phyloP scores from a whole-genome alignment of 2,329 filamentous ascomycete genomes.

The Colletotrichum falcatum region DNA sequence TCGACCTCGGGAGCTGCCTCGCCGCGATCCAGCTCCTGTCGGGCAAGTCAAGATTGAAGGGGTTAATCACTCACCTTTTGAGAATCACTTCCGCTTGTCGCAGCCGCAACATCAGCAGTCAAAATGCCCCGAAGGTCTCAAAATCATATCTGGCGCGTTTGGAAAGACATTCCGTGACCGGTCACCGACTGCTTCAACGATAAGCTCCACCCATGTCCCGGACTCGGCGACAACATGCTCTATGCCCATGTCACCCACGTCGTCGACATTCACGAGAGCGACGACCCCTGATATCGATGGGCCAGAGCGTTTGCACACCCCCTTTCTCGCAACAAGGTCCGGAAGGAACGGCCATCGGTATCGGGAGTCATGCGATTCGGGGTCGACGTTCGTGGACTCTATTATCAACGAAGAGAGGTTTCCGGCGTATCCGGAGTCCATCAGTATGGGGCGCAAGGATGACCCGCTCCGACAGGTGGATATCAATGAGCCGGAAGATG shows the following conservation, averaged over 20 bases:
- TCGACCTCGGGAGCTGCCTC: slow-evolving; percentile 38
- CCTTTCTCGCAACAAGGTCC: slow-evolving; percentile 28
- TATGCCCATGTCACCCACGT: slow-evolving; percentile 43
- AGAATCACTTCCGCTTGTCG: slow-evolving; percentile 29
- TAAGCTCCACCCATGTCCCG: slow-evolving; percentile 53
- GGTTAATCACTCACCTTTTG: slow-evolving; percentile 24
- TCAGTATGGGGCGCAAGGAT: slow-evolving; percentile 45
- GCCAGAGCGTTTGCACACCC: slow-evolving; percentile 32
- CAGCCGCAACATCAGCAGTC: slow-evolving; percentile 20
- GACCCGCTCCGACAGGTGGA: slow-evolving; percentile 47
- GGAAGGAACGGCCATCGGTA: slow-evolving; percentile 30
- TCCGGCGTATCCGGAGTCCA: slow-evolving; percentile 33
- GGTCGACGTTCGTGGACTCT: slow-evolving; percentile 51
- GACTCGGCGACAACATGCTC: slow-evolving; percentile 56
- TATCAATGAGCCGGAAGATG: slow-evolving; percentile 23
- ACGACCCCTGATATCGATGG: slow-evolving; percentile 40
- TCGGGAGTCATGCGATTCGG: slow-evolving; percentile 49
- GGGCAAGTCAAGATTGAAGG: slow-evolving; percentile 29
- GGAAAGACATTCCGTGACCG: slow-evolving; percentile 42
- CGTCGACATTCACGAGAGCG: slow-evolving; percentile 41
- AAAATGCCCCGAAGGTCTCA: slow-evolving; percentile 39
- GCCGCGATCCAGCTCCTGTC: slow-evolving; percentile 24
- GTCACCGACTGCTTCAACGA: slow-evolving; percentile 52
- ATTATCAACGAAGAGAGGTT: slow-evolving; percentile 36
- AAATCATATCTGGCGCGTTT: slow-evolving; percentile 35